Evolutionary conservation across 371 early-diverging fungal species (phyloP), one percentile per base, ranked within the genome.

Genomic region (Apophysomyces ossiformis): DNA sequence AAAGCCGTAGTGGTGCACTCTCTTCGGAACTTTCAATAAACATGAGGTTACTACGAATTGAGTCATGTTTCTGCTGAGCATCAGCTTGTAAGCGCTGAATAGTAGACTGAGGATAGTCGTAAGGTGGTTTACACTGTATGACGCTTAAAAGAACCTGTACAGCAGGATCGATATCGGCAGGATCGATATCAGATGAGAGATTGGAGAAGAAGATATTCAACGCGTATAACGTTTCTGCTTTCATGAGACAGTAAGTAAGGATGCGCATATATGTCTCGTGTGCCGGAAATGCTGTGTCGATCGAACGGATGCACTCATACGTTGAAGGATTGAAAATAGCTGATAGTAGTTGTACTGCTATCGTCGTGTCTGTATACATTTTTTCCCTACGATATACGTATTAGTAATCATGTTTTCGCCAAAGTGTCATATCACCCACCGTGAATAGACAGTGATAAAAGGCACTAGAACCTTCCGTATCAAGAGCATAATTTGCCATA

Each of bases 401-500:
- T 43, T 38, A 21, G 60, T 59, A 41, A 59, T 32, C 60, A 59
- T 16, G 5, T 0, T n/a, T 4, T 38, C 13, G 26, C 11, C 4
- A 18, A 13, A 37, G 1, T 60, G 5, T 2, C 21, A 35, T 16
- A 12, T n/a, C 12, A 44, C 61, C 18, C 26, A 61, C 61, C 61
- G 43, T n/a, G 15, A 26, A 9, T n/a, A 21, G 2, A 12, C 36
- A 26, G 15, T 44, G 15, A 44, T 13, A 7, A 59, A 58, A 7
- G 62, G 64, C 37, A 75, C 37, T 0, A 75, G 15, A 5, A 69
- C 71, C 41, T 67, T 71, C 47, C 72, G 69, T 11, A 72, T 60
- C 5, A 75, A n/a, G 26, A 75, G 58, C 15, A 66, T 58, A 5
- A 58, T 13, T 4, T 61, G 62, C 75, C 78, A 73, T 37, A 70